Evolutionary conservation across 2,329 filamentous ascomycete species (phyloP), one percentile per base, ranked within the genome.

Genomic region (Bipolaris zeicola): DNA sequence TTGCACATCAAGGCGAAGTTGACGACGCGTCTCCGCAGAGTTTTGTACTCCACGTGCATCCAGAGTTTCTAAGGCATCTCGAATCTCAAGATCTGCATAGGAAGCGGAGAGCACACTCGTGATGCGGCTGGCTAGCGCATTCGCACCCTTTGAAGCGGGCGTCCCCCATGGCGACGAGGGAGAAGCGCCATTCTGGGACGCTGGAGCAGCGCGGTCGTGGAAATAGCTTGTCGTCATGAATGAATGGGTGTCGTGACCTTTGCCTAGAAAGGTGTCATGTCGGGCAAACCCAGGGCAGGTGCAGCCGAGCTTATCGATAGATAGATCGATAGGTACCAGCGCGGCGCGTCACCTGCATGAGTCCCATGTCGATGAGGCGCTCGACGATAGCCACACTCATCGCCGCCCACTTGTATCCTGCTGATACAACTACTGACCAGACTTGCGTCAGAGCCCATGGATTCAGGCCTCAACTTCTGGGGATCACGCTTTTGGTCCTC

Each of bases 21-120:
- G 88, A 5, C 94, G 87, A 49, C 95, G 85, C 2, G 88, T 89
- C 63, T 93, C 90, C 8, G 90, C 83, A 11, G 87, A 91, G 72
- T 96, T 97, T 52, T 83, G 80, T 13, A 92, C 76, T 0, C 83
- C 83, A 34, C 90, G 85, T 47, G 85, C 80, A 76, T 97, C 94
- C 18, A 98, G 80, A 1, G 95, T 86, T 50, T 85, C 81, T 28
- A 99, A 79, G 13, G 92, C 89, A 80, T 96, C 91, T 63, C 92
- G 87, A 65, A 98, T 96, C 65, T 97, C 94, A 5, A 91, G 83
- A 76, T 98, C 95, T 6, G 92, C 90, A 77, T 96, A 97, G 0
- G 94, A 96, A 2, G 92, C 89, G 3, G 95, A 96, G 46, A 98
- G 85, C 38, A 98, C 89, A 59, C 86, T 88, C 22, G 91, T 90